These are phyloP conservation scores for Aspergillus sp. DNA, from an alignment of 2,329 filamentous ascomycete species.

Conservation along the genomic window DNA sequence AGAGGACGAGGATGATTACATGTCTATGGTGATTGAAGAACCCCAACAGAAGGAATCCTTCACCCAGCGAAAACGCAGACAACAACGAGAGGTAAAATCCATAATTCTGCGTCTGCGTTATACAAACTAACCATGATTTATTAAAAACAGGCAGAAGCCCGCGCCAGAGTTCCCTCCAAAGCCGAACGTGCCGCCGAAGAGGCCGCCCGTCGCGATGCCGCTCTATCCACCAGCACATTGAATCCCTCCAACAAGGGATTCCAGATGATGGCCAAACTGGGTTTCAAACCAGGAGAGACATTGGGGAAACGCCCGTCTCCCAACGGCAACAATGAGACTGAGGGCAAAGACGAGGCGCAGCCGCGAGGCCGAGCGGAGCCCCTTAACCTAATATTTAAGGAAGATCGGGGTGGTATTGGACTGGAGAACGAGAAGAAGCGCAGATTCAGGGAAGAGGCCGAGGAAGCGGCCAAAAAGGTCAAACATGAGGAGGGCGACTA, in stretches of 20 bases:
- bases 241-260: conserved; percentile 76
- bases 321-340: background rate
- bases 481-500: conserved; percentile 67
- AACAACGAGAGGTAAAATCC: conserved; percentile 45
- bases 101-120: background rate
- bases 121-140: background rate
- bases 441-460: conserved; percentile 61
- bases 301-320: conserved; percentile 59
- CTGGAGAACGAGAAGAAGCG: conserved; percentile 78
- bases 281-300: conserved; percentile 71
- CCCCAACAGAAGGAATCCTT: conserved; percentile 57
- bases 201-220: conserved; percentile 66
- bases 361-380: conserved; percentile 57
- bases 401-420: conserved; percentile 77
- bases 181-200: conserved; percentile 74
- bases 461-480: conserved; percentile 53
- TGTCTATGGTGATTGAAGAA: conserved; percentile 88
- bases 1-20: conserved; percentile 90
- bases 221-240: conserved; percentile 69
- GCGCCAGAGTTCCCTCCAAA: conserved; percentile 67
- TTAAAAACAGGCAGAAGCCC: conserved; percentile 56
- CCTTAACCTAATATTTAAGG: conserved; percentile 70
- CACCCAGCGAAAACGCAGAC: conserved; percentile 53
- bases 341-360: conserved; percentile 8
- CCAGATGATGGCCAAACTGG: conserved; percentile 95